Evolutionary conservation across 768 basidiomycete genomes (phyloP), one percentile per base, ranked within the genome.

Genomic region (Tricholoma furcatifolium): DNA sequence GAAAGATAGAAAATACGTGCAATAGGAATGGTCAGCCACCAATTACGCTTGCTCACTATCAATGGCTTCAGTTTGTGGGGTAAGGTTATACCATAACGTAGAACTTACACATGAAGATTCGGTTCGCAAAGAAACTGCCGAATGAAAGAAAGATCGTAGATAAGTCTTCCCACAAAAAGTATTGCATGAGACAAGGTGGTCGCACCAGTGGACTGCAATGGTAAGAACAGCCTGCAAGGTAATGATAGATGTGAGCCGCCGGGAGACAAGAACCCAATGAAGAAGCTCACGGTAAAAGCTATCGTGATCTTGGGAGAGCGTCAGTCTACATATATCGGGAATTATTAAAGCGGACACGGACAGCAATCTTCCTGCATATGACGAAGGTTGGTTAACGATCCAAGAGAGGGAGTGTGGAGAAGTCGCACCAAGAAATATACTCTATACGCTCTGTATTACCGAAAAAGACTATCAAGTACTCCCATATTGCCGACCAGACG

Each of bases 201-300:
- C 60, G 30, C 53, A 77, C 75, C 74, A 73, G 38, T 76, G 75
- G 9, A 76, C 74, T 4, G 70, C 61, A 38, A 76, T 73, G 9
- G 74, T 76, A 4, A 76, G 56, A 27, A 75, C 48, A 1, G 73
- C 74, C 74, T 70, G 17, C 20, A 12, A 27, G 27, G 27, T 27
- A 27, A n/a, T n/a, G n/a, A n/a, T n/a, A n/a, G n/a, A n/a, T n/a
- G n/a, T n/a, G n/a, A n/a, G n/a, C n/a, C n/a, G n/a, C n/a, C n/a
- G n/a, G n/a, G n/a, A n/a, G n/a, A 27, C 27, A 27, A 27, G 27
- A 7, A 7, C 27, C 27, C 7, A 3, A 27, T 3, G 7, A 7
- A 27, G 27, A 7, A 3, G 50, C 65, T 20, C 31, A 69, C 68
- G 10, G 67, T 70, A 21, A 64, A 53, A n/a, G 61, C 49, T 7